Evolutionary conservation across 2,329 filamentous ascomycete species (phyloP).

Genomic region (Lithohypha guttulata): DNA sequence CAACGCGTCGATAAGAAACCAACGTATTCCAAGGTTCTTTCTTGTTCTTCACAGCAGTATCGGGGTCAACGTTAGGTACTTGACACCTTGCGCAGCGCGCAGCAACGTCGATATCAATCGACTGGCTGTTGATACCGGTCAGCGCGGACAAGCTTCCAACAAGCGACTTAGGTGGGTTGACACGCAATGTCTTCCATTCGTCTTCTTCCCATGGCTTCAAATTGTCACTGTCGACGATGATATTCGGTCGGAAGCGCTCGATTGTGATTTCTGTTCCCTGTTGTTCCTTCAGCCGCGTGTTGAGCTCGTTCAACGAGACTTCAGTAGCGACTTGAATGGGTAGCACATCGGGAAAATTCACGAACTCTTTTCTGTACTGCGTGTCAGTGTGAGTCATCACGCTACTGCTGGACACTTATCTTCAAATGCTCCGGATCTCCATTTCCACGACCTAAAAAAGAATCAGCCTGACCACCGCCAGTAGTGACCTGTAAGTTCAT

Average conservation of each 20-base stretch:
- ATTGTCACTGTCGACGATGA: slow-evolving; percentile 36
- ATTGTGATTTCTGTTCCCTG: slow-evolving; percentile 43
- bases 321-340: slow-evolving; percentile 46
- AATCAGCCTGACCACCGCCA: too few species aligned
- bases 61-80: slow-evolving; percentile 54
- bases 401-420: too few species aligned
- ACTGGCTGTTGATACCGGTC: slow-evolving; percentile 9
- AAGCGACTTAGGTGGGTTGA: slow-evolving; percentile 26
- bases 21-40: slow-evolving; percentile 52
- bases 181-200: slow-evolving; percentile 49
- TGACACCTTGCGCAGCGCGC: slow-evolving; percentile 51
- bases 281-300: slow-evolving; percentile 36
- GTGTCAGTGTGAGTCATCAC: too few species aligned
- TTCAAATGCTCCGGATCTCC: too few species aligned
- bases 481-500: too few species aligned
- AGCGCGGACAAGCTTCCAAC: slow-evolving; percentile 9
- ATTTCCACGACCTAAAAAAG: too few species aligned
- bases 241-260: slow-evolving; percentile 55
- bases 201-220: slow-evolving; percentile 50
- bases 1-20: slow-evolving; percentile 50
- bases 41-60: slow-evolving; percentile 48
- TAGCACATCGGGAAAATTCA: slow-evolving; percentile 51
- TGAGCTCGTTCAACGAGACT: slow-evolving; percentile 48
- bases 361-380: slow-evolving; percentile 40
- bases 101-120: slow-evolving; percentile 45